Base-by-base conservation (phyloP, 176 grass and related monocot genomes). In the Hordeum marinum region DNA sequence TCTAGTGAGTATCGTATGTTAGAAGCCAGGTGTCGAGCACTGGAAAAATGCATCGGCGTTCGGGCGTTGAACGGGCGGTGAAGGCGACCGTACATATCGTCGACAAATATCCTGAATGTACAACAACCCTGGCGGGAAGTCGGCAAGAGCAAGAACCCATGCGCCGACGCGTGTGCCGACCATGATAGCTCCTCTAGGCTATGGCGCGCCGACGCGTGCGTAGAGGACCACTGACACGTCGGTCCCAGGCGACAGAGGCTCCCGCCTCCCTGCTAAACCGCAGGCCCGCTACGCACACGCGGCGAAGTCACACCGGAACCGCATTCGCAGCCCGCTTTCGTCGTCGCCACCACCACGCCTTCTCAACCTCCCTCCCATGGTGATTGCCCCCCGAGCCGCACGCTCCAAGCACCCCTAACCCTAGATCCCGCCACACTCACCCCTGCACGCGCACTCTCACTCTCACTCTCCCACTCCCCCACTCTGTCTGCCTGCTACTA, bases 361-460 rank as follows among this genome's bases (percentile, higher is more conserved):
- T 6, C 18, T 61, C 57, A 57, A 57, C 52, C 18, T 57, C 40
- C 37, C 40, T 82, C 54, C 39, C 54, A 87, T 89, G 86, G 87
- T 37, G 68, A 39, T 57, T 69, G 75, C 27, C 32, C 58, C 63
- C 63, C 79, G 17, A 8, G 8, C 58, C 41, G 24, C 64, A 11
- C 70, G 9, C 63, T 36, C 40, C 11, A 4, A 20, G 17, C 2
- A 27, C 18, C 10, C 68, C 61, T 75, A 77, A 78, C 68, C 87
- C 84, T 82, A 87, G 89, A 79, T 83, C 81, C 68, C 46, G 13
- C 7, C 17, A 21, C 68, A 27, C 11, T 26, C 43, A 45, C 68
- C 25, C 87, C 2, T 24, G 26, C 63, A 26, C 68, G 9, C 31
- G 29, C 71, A 17, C 23, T 12, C 8, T 9, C 70, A 0, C 48